Base-by-base conservation (phyloP, 2,329 filamentous ascomycete genomes). In the Ophiosphaerella narmari region DNA sequence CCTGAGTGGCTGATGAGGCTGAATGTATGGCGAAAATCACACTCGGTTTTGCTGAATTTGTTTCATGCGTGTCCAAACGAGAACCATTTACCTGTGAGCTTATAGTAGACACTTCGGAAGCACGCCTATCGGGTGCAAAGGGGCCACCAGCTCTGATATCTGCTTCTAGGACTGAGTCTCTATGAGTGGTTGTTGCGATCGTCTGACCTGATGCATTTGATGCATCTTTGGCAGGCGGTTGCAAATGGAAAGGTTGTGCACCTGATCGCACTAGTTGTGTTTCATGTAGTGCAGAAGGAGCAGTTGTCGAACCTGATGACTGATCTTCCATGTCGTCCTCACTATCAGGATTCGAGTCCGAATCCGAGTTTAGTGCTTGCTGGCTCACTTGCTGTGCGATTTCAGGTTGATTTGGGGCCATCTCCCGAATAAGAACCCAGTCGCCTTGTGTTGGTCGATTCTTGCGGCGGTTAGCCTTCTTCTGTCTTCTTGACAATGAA, bases 361-460 rank as follows among this genome's bases (percentile, higher is more conserved):
- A 75, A 23, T 67, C 68, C 2, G 72, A 74, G 34, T 72, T 70
- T 40, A 89, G 75, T 18, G 82, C 78, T 57, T 79, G 69, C 54
- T 76, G 74, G 55, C 79, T 81, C 49, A 84, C 87, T 65, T 75
- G 68, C 57, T 74, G 75, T 50, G 86, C 86, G 65, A 90, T 82
- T 43, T 91, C 86, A 43, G 82, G 85, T 59, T 78, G 78, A 65
- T 85, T 84, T 64, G 85, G 84, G 61, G 77, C 83, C 76, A 92
- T 80, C 70, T 80, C 78, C 49, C 77, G 74, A 55, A 93, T 80
- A 71, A 93, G 79, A 57, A 90, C 85, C 60, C 79, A 83, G 80
- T 89, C 85, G 62, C 82, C 84, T 67, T 82, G 82, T 62, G 76
- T 83, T 36, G 82, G 77, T 58, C 73, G 77, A 54, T 80, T 74